Evolutionary conservation across 345 rosid genomes (phyloP), one percentile per base, ranked within the genome.

Genomic region (Populus pruinosa): DNA sequence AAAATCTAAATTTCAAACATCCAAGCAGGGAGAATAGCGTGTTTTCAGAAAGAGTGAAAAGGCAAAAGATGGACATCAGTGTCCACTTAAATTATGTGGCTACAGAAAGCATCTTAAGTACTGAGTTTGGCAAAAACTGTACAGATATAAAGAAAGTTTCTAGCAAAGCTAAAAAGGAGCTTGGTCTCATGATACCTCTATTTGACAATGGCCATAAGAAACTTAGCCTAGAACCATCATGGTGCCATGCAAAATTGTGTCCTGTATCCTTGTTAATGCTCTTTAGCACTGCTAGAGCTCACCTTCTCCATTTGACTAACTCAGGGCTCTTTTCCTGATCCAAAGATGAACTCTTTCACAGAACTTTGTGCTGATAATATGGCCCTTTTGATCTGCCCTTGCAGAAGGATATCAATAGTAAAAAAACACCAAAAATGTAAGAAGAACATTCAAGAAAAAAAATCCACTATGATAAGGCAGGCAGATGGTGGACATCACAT

Each of bases 381-480:
- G 33, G 84, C 87, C 78, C 79, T 84, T 82, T 88, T 92, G 70
- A 94, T 79, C 98, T 92, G 98, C 79, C 79, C 80, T 80, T 38
- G 35, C 63, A 62, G 55, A 10, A 13, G 25, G 10, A 59, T 27
- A 38, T 31, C 43, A 69, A 14, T 50, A 17, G 55, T 76, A 0
- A 25, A 7, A 27, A 20, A 61, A 61, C 13, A 41, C 44, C 13
- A 41, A 41, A 41, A 41, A 41, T 41, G 14, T 3, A 0, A 41
- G 43, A 2, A 1, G 44, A 10, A 41, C 13, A 41, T 41, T 41
- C 13, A 41, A 20, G 23, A 21, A 61, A 23, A 21, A 36, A 39
- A 27, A 11, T 20, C 3, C 64, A 21, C 23, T 25, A 59, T 20
- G n/a, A n/a, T 1, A 33, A 65, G 18, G 59, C 53, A 65, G 14